phyloP scores from a whole-genome alignment of 2,329 filamentous ascomycete species.

The Colletotrichum sp. region DNA sequence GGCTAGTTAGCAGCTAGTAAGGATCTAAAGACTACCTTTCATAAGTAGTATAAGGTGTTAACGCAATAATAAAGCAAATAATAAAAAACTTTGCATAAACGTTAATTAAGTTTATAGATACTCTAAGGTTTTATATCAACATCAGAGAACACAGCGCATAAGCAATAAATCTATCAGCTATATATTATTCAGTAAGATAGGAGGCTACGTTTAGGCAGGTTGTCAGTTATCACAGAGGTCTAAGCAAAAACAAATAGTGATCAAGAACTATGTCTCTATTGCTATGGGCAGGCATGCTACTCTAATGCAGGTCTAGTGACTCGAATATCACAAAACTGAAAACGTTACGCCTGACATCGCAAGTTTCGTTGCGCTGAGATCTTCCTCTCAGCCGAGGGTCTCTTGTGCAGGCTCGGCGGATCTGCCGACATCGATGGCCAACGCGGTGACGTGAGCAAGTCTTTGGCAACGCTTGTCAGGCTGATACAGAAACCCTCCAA shows the following conservation, averaged over 20 bases:
- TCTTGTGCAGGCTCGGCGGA: background rate
- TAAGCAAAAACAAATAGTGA: rapidly evolving
- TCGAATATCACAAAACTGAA: background rate
- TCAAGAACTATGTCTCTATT: background rate
- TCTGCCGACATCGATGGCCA: background rate
- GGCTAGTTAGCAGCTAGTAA: too few relatives aligned
- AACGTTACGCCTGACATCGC: background rate
- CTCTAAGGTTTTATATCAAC: too few relatives aligned
- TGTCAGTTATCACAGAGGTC: rapidly evolving
- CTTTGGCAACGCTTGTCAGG: background rate
- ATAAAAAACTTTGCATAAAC: rapidly evolving
- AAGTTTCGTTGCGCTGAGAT: background rate
- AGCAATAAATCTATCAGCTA: too few relatives aligned
- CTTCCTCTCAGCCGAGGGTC: background rate
- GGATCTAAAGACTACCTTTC: too few relatives aligned
- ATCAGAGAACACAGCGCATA: rapidly evolving
- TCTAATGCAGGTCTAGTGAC: background rate
- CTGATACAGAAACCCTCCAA: background rate
- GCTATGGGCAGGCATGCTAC: background rate
- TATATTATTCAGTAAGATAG: rapidly evolving
- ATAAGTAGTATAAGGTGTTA: rapidly evolving
- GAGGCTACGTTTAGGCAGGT: rapidly evolving
- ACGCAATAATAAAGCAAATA: too few relatives aligned
- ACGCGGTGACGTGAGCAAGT: background rate
- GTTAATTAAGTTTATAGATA: rapidly evolving